These are phyloP conservation scores for Phragmites australis DNA, from an alignment of 176 grass and related monocot genomes.

Conservation along the genomic window DNA sequence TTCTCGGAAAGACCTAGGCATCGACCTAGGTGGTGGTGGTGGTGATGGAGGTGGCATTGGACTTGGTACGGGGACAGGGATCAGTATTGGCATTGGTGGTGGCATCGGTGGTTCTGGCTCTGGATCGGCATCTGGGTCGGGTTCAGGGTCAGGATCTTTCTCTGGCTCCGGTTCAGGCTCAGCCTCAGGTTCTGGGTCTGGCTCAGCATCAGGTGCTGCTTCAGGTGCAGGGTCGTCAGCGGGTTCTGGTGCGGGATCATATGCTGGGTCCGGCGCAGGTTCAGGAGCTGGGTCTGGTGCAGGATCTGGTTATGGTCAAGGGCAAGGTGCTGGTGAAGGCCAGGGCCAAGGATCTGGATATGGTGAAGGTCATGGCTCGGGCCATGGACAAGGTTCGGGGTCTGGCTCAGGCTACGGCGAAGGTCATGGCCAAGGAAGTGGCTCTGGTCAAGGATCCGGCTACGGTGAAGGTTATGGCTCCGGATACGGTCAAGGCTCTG, in stretches of 20 bases:
- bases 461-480: slow-evolving; percentile 38
- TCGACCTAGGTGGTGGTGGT: slow-evolving; percentile 28
- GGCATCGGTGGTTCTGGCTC: slow-evolving; percentile 15
- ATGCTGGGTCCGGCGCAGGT: not conserved
- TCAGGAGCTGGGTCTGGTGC: slow-evolving; percentile 20
- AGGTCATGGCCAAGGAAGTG: not conserved
- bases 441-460: slow-evolving; percentile 19
- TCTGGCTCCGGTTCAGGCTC: not conserved
- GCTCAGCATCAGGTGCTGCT: not conserved
- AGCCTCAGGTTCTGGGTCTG: not conserved
- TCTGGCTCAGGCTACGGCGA: slow-evolving; percentile 15
- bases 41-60: not conserved
- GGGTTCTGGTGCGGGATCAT: not conserved
- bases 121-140: not conserved
- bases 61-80: not conserved
- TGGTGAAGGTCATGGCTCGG: slow-evolving; percentile 28
- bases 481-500: not conserved
- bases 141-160: not conserved
- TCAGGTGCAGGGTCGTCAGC: not conserved
- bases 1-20: slow-evolving; percentile 31
- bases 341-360: slow-evolving; percentile 28
- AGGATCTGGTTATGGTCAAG: slow-evolving; percentile 17
- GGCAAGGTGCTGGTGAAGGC: slow-evolving; percentile 21
- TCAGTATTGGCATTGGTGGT: slow-evolving; percentile 42
- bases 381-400: slow-evolving; percentile 31